Conservation (phyloP, 169 alveolate species). For the Cryptosporidium sp. region DNA sequence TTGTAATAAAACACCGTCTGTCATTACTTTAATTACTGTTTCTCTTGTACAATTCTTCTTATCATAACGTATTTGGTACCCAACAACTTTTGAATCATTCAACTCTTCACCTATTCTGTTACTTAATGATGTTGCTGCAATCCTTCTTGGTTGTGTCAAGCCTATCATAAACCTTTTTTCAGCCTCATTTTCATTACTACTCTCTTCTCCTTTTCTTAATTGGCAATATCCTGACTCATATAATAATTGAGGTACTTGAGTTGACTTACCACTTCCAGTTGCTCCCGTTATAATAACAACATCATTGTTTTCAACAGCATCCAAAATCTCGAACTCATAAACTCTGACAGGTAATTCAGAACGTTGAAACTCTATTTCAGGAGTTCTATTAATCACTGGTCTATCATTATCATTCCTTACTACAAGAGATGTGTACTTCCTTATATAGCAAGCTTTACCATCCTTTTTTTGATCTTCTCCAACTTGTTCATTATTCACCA, state of each 20-base stretch:
- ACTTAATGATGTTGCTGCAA: conserved; percentile 95
- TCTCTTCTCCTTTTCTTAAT: conserved; percentile 79
- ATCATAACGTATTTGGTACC: conserved; percentile 90
- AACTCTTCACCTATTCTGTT: conserved; percentile 94
- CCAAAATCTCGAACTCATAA: conserved; percentile 93
- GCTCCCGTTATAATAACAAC: conserved; percentile 96
- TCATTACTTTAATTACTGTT: conserved; percentile 94
- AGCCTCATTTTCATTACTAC: conserved; percentile 10
- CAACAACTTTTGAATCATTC: conserved; percentile 84
- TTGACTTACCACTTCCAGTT: conserved; percentile 99
- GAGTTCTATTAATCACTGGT: conserved; percentile 76
- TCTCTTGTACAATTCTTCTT: conserved; percentile 78
- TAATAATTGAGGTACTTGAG: conserved; percentile 95
- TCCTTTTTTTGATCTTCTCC: neutral
- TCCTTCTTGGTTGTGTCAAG: conserved; percentile 97
- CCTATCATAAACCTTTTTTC: conserved; percentile 83
- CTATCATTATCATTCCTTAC: conserved; percentile 11
- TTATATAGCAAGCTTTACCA: conserved; percentile 24
- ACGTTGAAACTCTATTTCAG: conserved; percentile 83
- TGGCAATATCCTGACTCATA: conserved; percentile 93
- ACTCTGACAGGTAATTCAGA: conserved; percentile 87
- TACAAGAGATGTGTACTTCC: conserved; percentile 11
- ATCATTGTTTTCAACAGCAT: conserved; percentile 90
- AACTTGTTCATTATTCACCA: conserved; percentile 19
- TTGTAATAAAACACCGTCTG: conserved; percentile 98